phyloP scores from a whole-genome alignment of 345 rosid genomes.

The Eucalyptus regnans region DNA sequence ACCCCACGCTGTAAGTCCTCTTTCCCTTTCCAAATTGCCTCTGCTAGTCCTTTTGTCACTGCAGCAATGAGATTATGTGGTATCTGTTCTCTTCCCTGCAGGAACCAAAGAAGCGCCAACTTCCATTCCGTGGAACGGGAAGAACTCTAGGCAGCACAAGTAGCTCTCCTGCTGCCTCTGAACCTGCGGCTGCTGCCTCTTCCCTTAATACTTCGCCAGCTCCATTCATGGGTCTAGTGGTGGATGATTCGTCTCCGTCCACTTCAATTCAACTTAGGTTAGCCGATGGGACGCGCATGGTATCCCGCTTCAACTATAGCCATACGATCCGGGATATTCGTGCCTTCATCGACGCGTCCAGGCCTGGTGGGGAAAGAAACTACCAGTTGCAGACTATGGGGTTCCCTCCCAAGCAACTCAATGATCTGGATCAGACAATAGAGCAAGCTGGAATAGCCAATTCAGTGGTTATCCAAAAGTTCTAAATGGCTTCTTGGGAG shows the following conservation, averaged over 20 bases:
- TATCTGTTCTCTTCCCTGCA: neutral
- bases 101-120: constrained; percentile 38
- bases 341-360: constrained; percentile 75
- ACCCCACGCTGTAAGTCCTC: constrained; percentile 32
- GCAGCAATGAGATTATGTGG: neutral
- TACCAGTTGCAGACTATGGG: constrained; percentile 89
- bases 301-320: constrained; percentile 58
- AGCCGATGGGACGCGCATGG: constrained; percentile 75
- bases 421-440: constrained; percentile 63
- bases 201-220: constrained; percentile 24
- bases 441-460: constrained; percentile 83
- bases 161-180: constrained; percentile 4
- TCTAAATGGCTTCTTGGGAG: constrained; percentile 16
- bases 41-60: neutral
- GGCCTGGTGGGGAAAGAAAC: constrained; percentile 52
- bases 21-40: neutral
- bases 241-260: constrained; percentile 45
- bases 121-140: constrained; percentile 37
- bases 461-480: constrained; percentile 90
- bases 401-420: constrained; percentile 81
- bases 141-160: constrained; percentile 45
- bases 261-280: constrained; percentile 84
- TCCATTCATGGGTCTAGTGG: constrained; percentile 46
- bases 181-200: constrained; percentile 9
- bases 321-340: constrained; percentile 69